Percentiles rank a stretch among this genome's conserved stretches.
These are phyloP conservation scores for Penicillium paxilli DNA, from an alignment of 495 filamentous ascomycete genomes.

Conservation along the genomic window DNA sequence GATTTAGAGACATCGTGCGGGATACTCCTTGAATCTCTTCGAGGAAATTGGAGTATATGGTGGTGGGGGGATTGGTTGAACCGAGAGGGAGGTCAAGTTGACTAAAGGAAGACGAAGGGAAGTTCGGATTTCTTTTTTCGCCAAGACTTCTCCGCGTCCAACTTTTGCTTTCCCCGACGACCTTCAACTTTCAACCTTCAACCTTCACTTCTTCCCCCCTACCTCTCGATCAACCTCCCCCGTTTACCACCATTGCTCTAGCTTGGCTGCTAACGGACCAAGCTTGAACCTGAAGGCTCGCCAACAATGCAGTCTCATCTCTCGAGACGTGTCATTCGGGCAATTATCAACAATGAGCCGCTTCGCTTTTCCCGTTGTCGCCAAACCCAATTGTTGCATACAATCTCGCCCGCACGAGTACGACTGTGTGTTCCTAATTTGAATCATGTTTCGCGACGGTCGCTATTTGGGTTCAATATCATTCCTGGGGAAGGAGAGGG, in stretches of 20 bases:
- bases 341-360: constrained; percentile 65
- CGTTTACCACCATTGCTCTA: background rate
- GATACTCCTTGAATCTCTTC: background rate
- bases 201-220: background rate
- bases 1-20: constrained; percentile 31
- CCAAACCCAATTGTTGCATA: constrained; percentile 35
- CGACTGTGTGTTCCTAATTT: constrained; percentile 16
- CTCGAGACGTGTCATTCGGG: constrained; percentile 69
- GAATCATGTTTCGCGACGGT: constrained; percentile 29
- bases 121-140: constrained; percentile 28
- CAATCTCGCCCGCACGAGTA: constrained; percentile 27
- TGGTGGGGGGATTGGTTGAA: constrained; percentile 5
- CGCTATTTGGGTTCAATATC: constrained; percentile 36
- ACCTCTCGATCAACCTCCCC: no score
- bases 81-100: background rate
- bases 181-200: background rate
- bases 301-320: constrained; percentile 78
- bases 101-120: background rate
- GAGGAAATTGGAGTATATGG: background rate
- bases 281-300: background rate
- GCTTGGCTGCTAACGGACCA: background rate
- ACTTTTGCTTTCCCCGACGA: background rate
- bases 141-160: constrained; percentile 35
- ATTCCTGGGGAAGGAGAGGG: constrained; percentile 13
- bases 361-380: constrained; percentile 47